phyloP scores from a whole-genome alignment of 2,329 filamentous ascomycete species.

The Fusarium tricinctum region DNA sequence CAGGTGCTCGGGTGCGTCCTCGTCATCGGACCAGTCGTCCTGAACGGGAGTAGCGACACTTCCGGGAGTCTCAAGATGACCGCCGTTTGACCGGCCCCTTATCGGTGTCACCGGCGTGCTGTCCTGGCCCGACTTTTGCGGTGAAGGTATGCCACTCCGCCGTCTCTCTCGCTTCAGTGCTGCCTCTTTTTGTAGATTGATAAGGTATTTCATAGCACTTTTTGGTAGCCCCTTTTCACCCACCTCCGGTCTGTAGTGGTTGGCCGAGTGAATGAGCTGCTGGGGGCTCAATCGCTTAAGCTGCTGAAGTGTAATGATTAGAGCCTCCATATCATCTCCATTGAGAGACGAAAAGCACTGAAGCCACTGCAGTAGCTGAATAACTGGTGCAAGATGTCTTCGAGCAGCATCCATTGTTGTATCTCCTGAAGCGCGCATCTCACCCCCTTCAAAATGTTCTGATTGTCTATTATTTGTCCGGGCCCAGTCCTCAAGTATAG shows the following conservation, averaged over 20 bases:
- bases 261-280: conserved; percentile 91
- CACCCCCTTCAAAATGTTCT: conserved; percentile 95
- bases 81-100: conserved; percentile 58
- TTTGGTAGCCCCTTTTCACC: conserved; percentile 94
- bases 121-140: conserved; percentile 54
- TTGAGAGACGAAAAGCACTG: conserved; percentile 96
- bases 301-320: conserved; percentile 91
- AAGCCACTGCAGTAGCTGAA: conserved; percentile 96
- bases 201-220: conserved; percentile 87
- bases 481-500: conserved; percentile 95
- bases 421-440: conserved; percentile 87
- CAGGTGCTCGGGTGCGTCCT: conserved; percentile 79
- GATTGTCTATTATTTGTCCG: conserved; percentile 92
- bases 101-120: conserved; percentile 62
- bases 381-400: conserved; percentile 87
- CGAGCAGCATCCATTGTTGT: conserved; percentile 87
- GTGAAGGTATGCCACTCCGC: conserved; percentile 63
- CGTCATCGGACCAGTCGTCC: conserved; percentile 65
- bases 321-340: conserved; percentile 85
- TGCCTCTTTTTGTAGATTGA: conserved; percentile 82
- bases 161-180: conserved; percentile 70
- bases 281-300: conserved; percentile 86
- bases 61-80: conserved; percentile 60
- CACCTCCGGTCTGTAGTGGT: conserved; percentile 94
- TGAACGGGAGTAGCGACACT: conserved; percentile 57